Conservation (phyloP, 176 grass and related monocot genomes). For the Oryza meyeriana region DNA sequence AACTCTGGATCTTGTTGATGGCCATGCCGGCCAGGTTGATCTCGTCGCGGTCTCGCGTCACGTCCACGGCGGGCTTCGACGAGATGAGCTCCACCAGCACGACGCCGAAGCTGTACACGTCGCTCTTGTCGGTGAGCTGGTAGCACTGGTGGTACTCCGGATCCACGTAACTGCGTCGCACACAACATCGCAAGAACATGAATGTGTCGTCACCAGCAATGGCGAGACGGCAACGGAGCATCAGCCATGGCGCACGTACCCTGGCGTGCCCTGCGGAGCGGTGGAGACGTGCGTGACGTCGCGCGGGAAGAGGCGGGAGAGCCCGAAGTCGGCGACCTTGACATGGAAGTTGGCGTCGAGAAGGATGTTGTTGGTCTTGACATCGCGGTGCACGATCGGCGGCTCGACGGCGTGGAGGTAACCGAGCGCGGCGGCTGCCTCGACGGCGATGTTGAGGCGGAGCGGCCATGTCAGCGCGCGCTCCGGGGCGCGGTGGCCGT, state of each 20-base stretch:
- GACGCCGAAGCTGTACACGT: slow-evolving; percentile 84
- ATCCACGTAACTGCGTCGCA: slow-evolving; percentile 38
- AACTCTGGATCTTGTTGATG: slow-evolving; percentile 55
- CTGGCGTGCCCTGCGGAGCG: slow-evolving; percentile 77
- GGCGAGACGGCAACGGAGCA: too few species aligned
- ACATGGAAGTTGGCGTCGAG: slow-evolving; percentile 68
- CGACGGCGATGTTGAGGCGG: slow-evolving; percentile 60
- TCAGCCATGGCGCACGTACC: too few species aligned
- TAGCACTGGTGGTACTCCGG: slow-evolving; percentile 84
- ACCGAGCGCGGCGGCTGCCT: slow-evolving; percentile 62
- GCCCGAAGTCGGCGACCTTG: slow-evolving; percentile 91
- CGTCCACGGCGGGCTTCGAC: slow-evolving; percentile 72
- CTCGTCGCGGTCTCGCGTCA: slow-evolving; percentile 53
- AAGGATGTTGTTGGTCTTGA: slow-evolving; percentile 87
- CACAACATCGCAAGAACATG: not conserved
- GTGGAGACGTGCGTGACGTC: slow-evolving; percentile 81
- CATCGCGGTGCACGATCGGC: slow-evolving; percentile 73
- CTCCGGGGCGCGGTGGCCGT: slow-evolving; percentile 41
- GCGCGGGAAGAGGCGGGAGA: slow-evolving; percentile 66
- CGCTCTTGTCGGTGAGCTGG: slow-evolving; percentile 76
- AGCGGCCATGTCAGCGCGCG: slow-evolving; percentile 52
- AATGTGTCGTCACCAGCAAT: not conserved
- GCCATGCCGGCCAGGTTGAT: slow-evolving; percentile 74
- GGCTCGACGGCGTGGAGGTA: slow-evolving; percentile 83
- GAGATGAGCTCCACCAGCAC: slow-evolving; percentile 74